Base-by-base conservation (phyloP, 768 basidiomycete genomes). In the Coprinopsis sp. region DNA sequence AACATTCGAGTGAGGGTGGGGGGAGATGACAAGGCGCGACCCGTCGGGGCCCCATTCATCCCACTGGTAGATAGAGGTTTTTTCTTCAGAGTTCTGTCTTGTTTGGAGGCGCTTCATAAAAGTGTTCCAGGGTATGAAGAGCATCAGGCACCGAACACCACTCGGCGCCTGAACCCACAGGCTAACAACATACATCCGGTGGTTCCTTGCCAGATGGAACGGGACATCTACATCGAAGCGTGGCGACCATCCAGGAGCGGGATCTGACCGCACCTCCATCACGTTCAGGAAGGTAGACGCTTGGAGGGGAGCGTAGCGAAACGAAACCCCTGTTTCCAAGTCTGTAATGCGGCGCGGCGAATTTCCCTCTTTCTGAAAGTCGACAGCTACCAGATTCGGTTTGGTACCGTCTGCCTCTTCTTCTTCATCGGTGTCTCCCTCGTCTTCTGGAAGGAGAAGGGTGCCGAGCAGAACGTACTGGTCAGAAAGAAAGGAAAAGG, bases 201-300 rank as follows among this genome's bases (percentile, higher is more conserved):
- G 63, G 10, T 64, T 49, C 28, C 58, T 55, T 21, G 73, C 69
- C 12, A 64, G 61, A 33, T 66, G 65, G 60, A 81, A 83, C 1
- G 80, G 79, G n/a, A 69, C 66, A 28, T 53, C 50, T 13, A 59
- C 53, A 12, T 61, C 55, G 18, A 57, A 38, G 44, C 62, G 54
- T 31, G 72, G 72, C 16, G 51, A 51, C 71, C 74, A 79, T 28
- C 55, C 54, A 4, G 76, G 71, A n/a, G 73, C 62, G 21, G 80
- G 78, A 56, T 82, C 79, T 23, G 76, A 73, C 29, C 76, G 78
- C 21, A 82, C 65, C 31, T 68, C 60, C 37, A 79, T 61, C 27
- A 56, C 58, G 41, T 66, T 45, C 8, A 65, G 53, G 18, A 46
- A 56, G 13, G 64, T 60, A 49, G 44, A 53, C 1, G 55, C 47